Conservation (phyloP, 2,329 filamentous ascomycete species). For the Phoma sp. region DNA sequence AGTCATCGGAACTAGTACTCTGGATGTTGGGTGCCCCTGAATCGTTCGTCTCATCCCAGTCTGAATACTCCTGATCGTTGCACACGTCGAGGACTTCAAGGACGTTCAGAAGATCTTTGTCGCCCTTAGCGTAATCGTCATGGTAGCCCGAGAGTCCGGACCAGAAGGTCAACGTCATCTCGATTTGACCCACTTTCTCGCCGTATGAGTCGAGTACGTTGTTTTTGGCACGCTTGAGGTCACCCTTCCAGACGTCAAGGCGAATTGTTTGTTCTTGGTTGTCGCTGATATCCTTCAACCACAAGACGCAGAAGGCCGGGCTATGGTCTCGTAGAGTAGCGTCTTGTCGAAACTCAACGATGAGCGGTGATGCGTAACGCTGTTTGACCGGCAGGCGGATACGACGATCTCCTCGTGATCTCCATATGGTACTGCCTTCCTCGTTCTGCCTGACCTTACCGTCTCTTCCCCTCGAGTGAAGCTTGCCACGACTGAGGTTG, state of each 20-base stretch:
- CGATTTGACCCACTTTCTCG: conserved; percentile 64
- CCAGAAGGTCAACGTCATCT: conserved; percentile 66
- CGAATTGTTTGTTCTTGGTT: conserved; percentile 67
- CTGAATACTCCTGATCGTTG: conserved; percentile 60
- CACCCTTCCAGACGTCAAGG: conserved; percentile 71
- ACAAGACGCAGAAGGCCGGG: conserved; percentile 68
- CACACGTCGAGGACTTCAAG: conserved; percentile 70
- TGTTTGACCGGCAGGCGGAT: conserved; percentile 65
- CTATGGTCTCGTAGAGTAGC: conserved; percentile 61
- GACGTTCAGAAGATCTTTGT: conserved; percentile 62
- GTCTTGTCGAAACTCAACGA: conserved; percentile 67
- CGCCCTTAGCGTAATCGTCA: conserved; percentile 60
- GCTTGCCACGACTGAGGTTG: conserved; percentile 63
- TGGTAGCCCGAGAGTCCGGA: conserved; percentile 67
- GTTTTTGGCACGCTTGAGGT: conserved; percentile 62
- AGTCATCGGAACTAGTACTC: conserved; percentile 40
- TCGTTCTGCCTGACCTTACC: conserved; percentile 37
- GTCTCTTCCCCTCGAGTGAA: conserved; percentile 54
- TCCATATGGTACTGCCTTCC: conserved; percentile 58
- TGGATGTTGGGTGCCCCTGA: conserved; percentile 17
- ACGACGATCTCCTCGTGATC: conserved; percentile 53
- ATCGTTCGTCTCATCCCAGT: conserved; percentile 34
- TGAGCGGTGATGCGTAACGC: conserved; percentile 64
- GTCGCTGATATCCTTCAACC: conserved; percentile 73
- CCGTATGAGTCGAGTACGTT: conserved; percentile 59